Percentiles rank a stretch among this genome's conserved stretches.
Conservation (phyloP, 1,139 yeast genomes). For the Yamadazyma diddensiae region DNA sequence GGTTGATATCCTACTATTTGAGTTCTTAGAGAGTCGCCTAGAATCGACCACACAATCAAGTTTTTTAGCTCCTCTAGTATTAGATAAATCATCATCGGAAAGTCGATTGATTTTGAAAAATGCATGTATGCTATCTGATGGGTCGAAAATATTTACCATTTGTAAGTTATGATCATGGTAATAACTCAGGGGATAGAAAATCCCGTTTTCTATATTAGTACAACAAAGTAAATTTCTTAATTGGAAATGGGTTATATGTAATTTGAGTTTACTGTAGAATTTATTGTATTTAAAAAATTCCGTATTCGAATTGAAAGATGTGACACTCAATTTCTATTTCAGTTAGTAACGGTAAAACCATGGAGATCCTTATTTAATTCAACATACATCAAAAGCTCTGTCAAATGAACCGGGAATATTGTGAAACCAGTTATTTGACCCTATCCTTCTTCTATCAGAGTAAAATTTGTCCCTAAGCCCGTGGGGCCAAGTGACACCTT, state of each 20-base stretch:
- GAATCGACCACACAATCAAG: conserved; percentile 41
- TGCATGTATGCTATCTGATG: conserved; percentile 25
- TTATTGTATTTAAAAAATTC: conserved; percentile 38
- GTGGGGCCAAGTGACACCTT: conserved; percentile 39
- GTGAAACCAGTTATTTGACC: conserved; percentile 37
- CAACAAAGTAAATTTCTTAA: conserved; percentile 51
- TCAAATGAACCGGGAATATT: conserved; percentile 36
- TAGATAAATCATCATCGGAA: conserved; percentile 17
- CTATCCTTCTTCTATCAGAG: conserved; percentile 34
- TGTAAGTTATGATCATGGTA: conserved; percentile 32
- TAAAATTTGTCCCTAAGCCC: conserved; percentile 31
- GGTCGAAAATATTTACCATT: conserved; percentile 17
- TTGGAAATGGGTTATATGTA: conserved; percentile 57
- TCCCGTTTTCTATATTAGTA: conserved; percentile 31
- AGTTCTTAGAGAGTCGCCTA: conserved; percentile 25
- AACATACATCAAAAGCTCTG: conserved; percentile 33
- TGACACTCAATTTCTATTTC: conserved; percentile 24
- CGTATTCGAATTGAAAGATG: conserved; percentile 21
- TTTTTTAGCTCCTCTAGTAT: conserved; percentile 25
- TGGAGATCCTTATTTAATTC: conserved; percentile 3
- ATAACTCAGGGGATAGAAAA: conserved; percentile 41
- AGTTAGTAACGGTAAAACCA: conserved; percentile 16
- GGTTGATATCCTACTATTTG: conserved; percentile 47
- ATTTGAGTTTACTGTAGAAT: conserved; percentile 44
- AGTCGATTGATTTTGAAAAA: conserved; percentile 38